Conservation (phyloP, 2,329 filamentous ascomycete genomes). For the Monosporascus sp. region DNA sequence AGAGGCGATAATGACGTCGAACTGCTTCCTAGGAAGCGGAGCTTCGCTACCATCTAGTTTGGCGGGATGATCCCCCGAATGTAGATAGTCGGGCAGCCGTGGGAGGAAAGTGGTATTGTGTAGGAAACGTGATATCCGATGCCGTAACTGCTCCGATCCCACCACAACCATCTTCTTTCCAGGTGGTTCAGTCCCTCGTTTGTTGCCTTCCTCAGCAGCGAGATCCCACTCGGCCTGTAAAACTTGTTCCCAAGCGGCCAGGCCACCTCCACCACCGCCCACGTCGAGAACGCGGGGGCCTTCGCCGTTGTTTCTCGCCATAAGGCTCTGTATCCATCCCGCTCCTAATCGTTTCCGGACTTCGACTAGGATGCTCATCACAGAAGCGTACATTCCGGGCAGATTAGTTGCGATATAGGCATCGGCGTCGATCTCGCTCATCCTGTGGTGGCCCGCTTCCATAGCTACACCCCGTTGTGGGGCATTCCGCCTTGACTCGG, state of each 20-base stretch:
- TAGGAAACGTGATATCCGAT: constrained; percentile 70
- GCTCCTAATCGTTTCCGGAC: constrained; percentile 67
- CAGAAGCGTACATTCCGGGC: constrained; percentile 66
- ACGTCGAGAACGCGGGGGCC: constrained; percentile 67
- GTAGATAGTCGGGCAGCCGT: constrained; percentile 80
- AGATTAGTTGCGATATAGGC: constrained; percentile 65
- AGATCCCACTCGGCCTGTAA: constrained; percentile 76
- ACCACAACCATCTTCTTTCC: constrained; percentile 79
- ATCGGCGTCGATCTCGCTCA: constrained; percentile 73
- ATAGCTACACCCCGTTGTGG: constrained; percentile 63
- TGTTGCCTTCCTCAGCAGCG: constrained; percentile 48
- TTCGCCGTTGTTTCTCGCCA: constrained; percentile 51
- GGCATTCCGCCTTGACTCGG: constrained; percentile 48
- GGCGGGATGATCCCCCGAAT: constrained; percentile 55
- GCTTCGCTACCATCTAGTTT: constrained; percentile 53
- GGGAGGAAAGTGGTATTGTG: constrained; percentile 90
- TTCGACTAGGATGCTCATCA: constrained; percentile 65
- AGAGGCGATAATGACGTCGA: constrained; percentile 85
- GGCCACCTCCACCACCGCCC: constrained; percentile 67
- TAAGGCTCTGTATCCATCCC: constrained; percentile 62
- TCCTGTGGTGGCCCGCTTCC: constrained; percentile 57
- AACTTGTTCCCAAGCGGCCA: constrained; percentile 74
- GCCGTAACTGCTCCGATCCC: constrained; percentile 68
- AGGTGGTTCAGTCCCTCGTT: constrained; percentile 42
- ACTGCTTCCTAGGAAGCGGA: constrained; percentile 65